These are phyloP conservation scores for Oryza nivara DNA, from an alignment of 176 grass and related monocot species.

Conservation along the genomic window DNA sequence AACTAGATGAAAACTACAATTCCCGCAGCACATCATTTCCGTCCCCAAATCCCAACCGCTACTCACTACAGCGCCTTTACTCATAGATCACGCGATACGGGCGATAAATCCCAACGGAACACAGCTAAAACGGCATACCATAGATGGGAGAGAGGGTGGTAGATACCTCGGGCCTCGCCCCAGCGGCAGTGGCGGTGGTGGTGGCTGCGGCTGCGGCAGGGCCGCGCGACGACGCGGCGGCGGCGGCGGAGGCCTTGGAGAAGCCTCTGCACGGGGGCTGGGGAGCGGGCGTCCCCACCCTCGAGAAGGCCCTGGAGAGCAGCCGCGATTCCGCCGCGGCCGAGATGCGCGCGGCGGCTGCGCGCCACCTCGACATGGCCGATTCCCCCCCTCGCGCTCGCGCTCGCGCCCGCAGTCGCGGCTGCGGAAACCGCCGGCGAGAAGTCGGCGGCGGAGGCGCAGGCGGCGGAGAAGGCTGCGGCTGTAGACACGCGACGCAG, in stretches of 20 bases:
- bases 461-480: conserved; percentile 43
- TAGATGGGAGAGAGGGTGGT: conserved; percentile 10
- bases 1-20: conserved; percentile 12
- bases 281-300: conserved; percentile 30
- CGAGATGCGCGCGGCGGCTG: conserved; percentile 46
- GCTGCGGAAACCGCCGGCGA: not conserved
- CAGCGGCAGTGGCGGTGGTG: not conserved
- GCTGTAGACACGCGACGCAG: not conserved
- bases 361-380: conserved; percentile 57
- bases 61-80: not conserved
- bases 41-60: not conserved
- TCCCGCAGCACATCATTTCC: not conserved
- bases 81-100: conserved; percentile 33
- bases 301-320: conserved; percentile 43
- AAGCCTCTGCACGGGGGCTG: conserved; percentile 48
- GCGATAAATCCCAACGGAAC: not conserved
- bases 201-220: not conserved
- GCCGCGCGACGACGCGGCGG: conserved; percentile 33
- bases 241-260: conserved; percentile 53
- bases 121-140: not conserved
- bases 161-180: conserved; percentile 60
- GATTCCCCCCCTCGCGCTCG: not conserved
- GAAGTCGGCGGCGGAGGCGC: conserved; percentile 22
- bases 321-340: conserved; percentile 43
- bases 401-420: not conserved